Base-by-base conservation (phyloP, 2,329 filamentous ascomycete species). In the Sporothrix pallida region DNA sequence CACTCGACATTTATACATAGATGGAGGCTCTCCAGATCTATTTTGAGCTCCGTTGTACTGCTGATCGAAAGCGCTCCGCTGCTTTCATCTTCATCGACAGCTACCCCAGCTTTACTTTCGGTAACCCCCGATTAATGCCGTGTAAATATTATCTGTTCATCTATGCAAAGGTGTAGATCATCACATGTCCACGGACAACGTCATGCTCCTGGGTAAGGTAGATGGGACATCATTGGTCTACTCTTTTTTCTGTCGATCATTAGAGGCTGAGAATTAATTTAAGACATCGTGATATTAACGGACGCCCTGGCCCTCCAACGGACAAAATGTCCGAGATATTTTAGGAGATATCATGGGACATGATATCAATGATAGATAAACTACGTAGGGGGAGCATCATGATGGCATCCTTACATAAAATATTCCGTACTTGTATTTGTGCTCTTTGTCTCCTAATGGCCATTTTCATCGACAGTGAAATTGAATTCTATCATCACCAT, bases 1-100 rank as follows among this genome's bases (percentile, higher is more conserved):
- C 20, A 10, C n/a, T 20, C 7, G 9, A n/a, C 9, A 52, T 70
- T 70, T 70, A 70, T 70, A 70, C 52, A n/a, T 58, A 9, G n/a
- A 46, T 12, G 31, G 8, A n/a, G 48, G 15, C 2, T 50, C 13
- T 37, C 15, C 26, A 13, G 26, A 13, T 54, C 50, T 42, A 42
- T 56, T 56, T 44, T 42, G 9, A 48, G 44, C 56, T 13, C 13
- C 48, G 48, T 50, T 50, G n/a, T 13, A 1, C 13, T 9, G 12
- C n/a, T 15, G 52, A 56, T 56, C 23, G 3, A 26, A 26, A 20
- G 52, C 52, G n/a, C 4, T 65, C 60, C 20, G 63, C 10, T 20
- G 13, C 44, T 26, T 17, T 37, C 15, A 15, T 69, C 6, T 37
- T 6, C 44, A 8, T 67, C n/a, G 3, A 1, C n/a, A 26, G 9